Conservation (phyloP, 768 basidiomycete species). For the Exsudoporus frostii region DNA sequence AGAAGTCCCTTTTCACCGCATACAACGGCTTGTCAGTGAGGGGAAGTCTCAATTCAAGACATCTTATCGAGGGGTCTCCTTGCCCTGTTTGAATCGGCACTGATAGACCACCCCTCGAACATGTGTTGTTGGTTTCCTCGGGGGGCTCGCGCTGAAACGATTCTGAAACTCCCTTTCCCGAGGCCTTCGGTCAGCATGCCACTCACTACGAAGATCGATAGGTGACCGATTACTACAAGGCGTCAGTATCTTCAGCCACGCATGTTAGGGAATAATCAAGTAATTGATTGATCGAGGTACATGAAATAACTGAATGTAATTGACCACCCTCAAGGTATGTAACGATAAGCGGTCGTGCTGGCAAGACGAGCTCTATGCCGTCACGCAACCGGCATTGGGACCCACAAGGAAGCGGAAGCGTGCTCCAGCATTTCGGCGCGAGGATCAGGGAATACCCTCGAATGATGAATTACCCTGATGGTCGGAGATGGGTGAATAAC, state of each 20-base stretch:
- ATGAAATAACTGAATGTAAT: slow-evolving; percentile 4
- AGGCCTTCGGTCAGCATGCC: slow-evolving; percentile 3
- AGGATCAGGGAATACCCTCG: slow-evolving; percentile 18
- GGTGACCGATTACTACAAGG: background rate
- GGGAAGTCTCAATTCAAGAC: background rate
- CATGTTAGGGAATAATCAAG: background rate
- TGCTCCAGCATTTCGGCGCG: slow-evolving; percentile 4
- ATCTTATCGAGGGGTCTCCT: background rate
- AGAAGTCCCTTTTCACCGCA: background rate
- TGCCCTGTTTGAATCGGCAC: background rate
- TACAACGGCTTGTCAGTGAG: background rate
- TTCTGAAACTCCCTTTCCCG: background rate
- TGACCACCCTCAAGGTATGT: slow-evolving; percentile 4
- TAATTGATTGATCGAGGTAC: background rate
- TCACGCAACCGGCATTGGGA: slow-evolving; percentile 4
- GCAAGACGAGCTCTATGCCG: background rate
- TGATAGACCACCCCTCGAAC: background rate
- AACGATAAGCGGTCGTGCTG: slow-evolving; percentile 2
- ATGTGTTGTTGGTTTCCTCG: background rate
- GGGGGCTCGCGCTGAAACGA: background rate
- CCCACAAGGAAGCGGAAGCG: background rate
- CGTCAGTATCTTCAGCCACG: background rate
- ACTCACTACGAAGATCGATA: background rate
- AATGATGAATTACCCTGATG: background rate
- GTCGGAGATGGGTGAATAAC: slow-evolving; percentile 8